Evolutionary conservation across 257 asterid genomes (phyloP).

Genomic region (Lavandula angustifolia): DNA sequence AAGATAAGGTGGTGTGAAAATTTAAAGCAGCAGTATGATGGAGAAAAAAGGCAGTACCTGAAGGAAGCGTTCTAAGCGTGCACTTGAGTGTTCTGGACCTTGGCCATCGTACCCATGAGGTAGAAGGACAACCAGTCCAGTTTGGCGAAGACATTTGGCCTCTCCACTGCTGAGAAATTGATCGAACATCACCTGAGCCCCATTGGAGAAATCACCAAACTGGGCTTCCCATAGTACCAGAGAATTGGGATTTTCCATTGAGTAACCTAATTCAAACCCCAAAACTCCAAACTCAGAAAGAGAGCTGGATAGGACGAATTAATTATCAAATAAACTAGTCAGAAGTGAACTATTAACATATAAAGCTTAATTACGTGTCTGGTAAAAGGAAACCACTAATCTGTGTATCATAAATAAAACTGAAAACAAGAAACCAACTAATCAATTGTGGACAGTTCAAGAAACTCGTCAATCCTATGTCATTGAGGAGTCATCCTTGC

Average conservation of each 20-base stretch:
- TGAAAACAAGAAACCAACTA: background rate
- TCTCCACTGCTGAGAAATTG: constrained; percentile 96
- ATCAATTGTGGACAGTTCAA: constrained; percentile 3
- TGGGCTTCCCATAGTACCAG: constrained; percentile 97
- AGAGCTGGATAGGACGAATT: constrained; percentile 54
- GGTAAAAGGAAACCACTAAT: constrained; percentile 12
- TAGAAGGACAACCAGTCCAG: constrained; percentile 79
- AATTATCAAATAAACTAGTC: constrained; percentile 27
- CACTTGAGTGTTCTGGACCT: constrained; percentile 99
- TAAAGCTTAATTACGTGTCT: constrained; percentile 7
- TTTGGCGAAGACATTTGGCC: constrained; percentile 96
- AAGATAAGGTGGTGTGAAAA: background rate
- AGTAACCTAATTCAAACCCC: constrained; percentile 93
- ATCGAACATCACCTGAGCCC: constrained; percentile 94
- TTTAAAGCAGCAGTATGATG: constrained; percentile 7
- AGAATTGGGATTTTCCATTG: constrained; percentile 96
- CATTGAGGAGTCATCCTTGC: constrained; percentile 17
- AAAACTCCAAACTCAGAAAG: constrained; percentile 92
- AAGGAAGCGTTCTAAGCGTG: constrained; percentile 90
- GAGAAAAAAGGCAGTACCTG: constrained; percentile 51
- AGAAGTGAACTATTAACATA: constrained; percentile 8
- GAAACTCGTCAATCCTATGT: constrained; percentile 8
- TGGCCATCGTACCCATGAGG: constrained; percentile 98
- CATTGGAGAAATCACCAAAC: constrained; percentile 91
- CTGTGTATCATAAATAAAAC: background rate